Evolutionary conservation across 148 eudicot genomes (phyloP).

Genomic region (Rhododendron simsii): DNA sequence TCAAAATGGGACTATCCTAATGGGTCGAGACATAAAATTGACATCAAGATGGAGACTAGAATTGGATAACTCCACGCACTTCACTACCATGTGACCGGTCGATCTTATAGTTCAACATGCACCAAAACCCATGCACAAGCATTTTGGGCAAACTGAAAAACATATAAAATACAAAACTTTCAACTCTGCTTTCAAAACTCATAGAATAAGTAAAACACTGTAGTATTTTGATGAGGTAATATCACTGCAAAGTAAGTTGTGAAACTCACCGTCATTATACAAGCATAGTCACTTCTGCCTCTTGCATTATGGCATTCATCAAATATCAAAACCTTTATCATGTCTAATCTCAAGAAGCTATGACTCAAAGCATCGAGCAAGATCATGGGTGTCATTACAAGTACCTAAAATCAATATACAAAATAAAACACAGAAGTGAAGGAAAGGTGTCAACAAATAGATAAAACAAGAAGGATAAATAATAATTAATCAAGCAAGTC

Average conservation of each 20-base stretch:
- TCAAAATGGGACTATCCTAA: not conserved
- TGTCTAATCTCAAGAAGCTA: conserved; percentile 46
- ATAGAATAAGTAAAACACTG: not conserved
- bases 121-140: not conserved
- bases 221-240: not conserved
- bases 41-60: not conserved
- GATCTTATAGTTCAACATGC: not conserved
- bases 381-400: conserved; percentile 86
- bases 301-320: conserved; percentile 96
- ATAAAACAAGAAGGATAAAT: not conserved
- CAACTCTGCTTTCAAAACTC: not conserved
- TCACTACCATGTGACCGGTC: not conserved
- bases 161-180: not conserved
- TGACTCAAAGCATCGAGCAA: conserved; percentile 72
- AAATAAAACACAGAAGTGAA: not conserved
- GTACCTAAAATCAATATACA: conserved; percentile 45
- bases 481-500: not conserved
- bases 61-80: not conserved
- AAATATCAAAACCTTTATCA: conserved; percentile 69
- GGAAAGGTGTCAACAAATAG: not conserved
- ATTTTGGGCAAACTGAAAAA: not conserved
- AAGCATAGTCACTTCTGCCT: conserved; percentile 63
- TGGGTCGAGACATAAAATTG: not conserved
- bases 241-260: not conserved
- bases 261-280: conserved; percentile 69